A percentile compares a stretch with the other conserved stretches of the same genome.
Evolutionary conservation across 345 rosid genomes (phyloP).

Genomic region (Laguncularia racemosa): DNA sequence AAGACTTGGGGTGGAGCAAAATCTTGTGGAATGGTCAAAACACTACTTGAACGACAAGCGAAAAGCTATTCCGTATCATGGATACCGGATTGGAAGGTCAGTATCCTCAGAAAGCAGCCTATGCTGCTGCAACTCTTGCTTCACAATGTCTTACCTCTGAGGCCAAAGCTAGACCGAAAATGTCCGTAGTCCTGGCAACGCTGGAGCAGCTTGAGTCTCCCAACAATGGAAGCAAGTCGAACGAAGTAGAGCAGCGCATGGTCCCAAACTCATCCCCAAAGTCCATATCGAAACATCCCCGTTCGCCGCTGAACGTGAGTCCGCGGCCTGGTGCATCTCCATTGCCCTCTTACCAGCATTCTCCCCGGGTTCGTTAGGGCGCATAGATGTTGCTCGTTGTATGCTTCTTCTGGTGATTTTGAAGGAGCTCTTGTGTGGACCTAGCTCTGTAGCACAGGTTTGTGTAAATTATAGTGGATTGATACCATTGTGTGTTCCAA

Average conservation of each 20-base stretch:
- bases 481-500: neutral
- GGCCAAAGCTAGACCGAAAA: constrained; percentile 71
- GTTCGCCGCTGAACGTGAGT: constrained; percentile 42
- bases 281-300: constrained; percentile 51
- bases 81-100: constrained; percentile 95
- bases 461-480: neutral
- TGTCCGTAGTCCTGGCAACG: constrained; percentile 71
- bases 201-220: constrained; percentile 40
- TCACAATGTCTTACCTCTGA: constrained; percentile 55
- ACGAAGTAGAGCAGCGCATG: constrained; percentile 22
- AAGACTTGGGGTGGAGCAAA: constrained; percentile 78
- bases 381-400: constrained; percentile 1
- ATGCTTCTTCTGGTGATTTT: neutral
- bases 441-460: neutral
- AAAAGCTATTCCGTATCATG: constrained; percentile 83
- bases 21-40: constrained; percentile 90
- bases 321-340: constrained; percentile 46
- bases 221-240: constrained; percentile 14
- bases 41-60: constrained; percentile 85
- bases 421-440: neutral
- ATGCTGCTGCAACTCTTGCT: constrained; percentile 72
- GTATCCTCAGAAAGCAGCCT: constrained; percentile 85
- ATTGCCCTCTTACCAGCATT: constrained; percentile 41
- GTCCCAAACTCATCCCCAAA: constrained; percentile 29
- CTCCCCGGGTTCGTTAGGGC: constrained; percentile 38